Percentiles rank a stretch among this genome's conserved stretches.
Conservation (phyloP, 352 stramenopile species). For the Globisporangium polare region DNA sequence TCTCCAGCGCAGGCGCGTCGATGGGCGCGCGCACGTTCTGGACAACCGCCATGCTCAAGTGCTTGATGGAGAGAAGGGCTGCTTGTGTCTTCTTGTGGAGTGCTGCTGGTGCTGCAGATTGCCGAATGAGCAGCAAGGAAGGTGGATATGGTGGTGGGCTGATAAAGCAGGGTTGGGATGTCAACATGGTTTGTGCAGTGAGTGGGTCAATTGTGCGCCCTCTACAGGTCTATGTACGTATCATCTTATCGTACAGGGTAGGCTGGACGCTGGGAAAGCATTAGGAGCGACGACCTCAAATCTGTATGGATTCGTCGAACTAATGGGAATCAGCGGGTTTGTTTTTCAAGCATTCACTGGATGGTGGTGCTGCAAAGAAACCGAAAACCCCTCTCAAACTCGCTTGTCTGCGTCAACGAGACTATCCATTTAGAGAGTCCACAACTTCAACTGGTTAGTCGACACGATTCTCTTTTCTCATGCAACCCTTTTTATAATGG, state of each 20-base stretch:
- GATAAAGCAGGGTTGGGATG: too few relatives aligned
- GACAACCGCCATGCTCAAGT: slow-evolving; percentile 40
- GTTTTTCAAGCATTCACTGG: not conserved
- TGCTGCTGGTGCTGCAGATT: not conserved
- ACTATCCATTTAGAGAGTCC: not conserved
- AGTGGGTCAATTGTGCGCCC: too few relatives aligned
- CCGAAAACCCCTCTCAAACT: not conserved
- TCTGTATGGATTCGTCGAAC: not conserved
- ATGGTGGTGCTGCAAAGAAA: not conserved
- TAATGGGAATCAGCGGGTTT: not conserved
- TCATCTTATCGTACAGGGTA: too few relatives aligned
- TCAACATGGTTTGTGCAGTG: too few relatives aligned
- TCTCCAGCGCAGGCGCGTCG: slow-evolving; percentile 40
- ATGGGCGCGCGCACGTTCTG: slow-evolving; percentile 56
- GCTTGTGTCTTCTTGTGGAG: too few relatives aligned
- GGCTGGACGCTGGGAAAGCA: too few relatives aligned
- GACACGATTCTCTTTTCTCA: too few relatives aligned
- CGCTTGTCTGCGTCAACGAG: slow-evolving; percentile 6
- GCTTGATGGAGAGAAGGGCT: too few relatives aligned
- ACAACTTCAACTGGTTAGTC: slow-evolving; percentile 3
- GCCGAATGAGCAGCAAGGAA: not conserved
- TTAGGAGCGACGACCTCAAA: too few relatives aligned
- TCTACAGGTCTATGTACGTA: too few relatives aligned
- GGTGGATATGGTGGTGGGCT: too few relatives aligned
- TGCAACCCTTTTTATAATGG: too few relatives aligned